phyloP scores from a whole-genome alignment of 2,329 filamentous ascomycete genomes.

The Camptophora hylomeconis region DNA sequence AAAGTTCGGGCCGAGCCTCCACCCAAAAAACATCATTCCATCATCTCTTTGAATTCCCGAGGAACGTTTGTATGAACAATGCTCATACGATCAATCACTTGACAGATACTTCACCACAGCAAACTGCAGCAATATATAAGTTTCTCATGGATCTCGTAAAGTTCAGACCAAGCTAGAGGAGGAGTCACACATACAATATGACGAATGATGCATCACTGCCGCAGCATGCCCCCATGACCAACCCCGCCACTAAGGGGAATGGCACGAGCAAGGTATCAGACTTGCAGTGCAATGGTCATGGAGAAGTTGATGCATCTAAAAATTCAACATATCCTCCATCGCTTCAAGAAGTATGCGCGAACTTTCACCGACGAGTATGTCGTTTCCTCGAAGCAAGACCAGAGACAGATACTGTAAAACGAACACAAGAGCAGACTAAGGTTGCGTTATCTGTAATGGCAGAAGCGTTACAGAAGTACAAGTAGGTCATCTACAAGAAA shows the following conservation, averaged over 20 bases:
- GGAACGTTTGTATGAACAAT: no score
- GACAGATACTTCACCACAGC: no score
- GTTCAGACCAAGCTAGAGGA: no score
- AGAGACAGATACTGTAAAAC: constrained; percentile 41
- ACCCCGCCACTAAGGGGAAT: no score
- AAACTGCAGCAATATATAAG: no score
- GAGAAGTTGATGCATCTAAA: constrained; percentile 15
- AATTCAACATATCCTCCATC: constrained; percentile 13
- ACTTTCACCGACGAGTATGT: constrained; percentile 47
- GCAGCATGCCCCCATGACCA: constrained; percentile 17
- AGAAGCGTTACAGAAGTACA: constrained; percentile 62
- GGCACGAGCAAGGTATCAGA: no score
- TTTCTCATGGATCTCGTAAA: no score
- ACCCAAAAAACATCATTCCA: no score
- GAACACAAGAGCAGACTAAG: constrained; percentile 62
- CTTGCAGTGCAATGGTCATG: constrained; percentile 10
- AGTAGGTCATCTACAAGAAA: constrained; percentile 35
- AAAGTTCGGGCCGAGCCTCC: no score
- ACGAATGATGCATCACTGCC: constrained; percentile 16
- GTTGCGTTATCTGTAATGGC: constrained; percentile 60
- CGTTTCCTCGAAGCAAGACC: constrained; percentile 52
- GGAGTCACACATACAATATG: no score
- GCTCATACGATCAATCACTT: no score
- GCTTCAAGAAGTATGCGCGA: constrained; percentile 49
- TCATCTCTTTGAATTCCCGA: no score